These are phyloP conservation scores for Tilletiopsis washingtonensis DNA, from an alignment of 1,284 basidiomycete genomes.

Conservation along the genomic window DNA sequence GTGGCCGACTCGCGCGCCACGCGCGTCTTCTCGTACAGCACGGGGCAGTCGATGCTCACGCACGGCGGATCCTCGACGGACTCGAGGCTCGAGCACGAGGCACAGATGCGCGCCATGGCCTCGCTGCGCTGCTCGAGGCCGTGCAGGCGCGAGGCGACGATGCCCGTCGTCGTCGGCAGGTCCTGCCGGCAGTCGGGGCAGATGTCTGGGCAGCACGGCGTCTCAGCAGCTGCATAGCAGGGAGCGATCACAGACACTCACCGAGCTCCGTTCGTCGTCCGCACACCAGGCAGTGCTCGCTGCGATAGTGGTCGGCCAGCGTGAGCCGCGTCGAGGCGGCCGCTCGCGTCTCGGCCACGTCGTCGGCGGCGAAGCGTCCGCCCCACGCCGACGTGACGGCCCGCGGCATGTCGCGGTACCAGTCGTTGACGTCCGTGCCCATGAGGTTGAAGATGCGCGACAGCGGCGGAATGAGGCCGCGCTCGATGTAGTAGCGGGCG, in stretches of 20 bases:
- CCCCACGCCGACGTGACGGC: constrained; percentile 14
- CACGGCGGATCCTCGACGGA: constrained; percentile 24
- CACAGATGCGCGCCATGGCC: constrained; percentile 25
- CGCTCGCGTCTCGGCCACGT: constrained; percentile 36
- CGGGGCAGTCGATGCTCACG: constrained; percentile 35
- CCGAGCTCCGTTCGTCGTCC: constrained; percentile 53
- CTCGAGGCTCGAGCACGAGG: too few relatives aligned
- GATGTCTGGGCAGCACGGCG: constrained; percentile 11
- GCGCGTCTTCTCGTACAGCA: constrained; percentile 34
- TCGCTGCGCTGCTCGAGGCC: constrained; percentile 9
- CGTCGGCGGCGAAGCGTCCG: constrained; percentile 21
- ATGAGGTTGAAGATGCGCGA: constrained; percentile 84
- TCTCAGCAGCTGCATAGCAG: too few relatives aligned
- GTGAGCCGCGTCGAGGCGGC: constrained; percentile 50
- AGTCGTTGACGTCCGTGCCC: constrained; percentile 76
- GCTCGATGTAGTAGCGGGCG: constrained; percentile 79
- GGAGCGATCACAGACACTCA: constrained; percentile 26
- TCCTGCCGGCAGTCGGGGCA: constrained; percentile 24
- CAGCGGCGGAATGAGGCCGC: constrained; percentile 78
- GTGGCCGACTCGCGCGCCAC: too few relatives aligned
- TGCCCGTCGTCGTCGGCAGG: constrained; percentile 11
- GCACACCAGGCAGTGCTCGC: constrained; percentile 64
- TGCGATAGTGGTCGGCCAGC: constrained; percentile 71
- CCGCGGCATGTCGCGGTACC: constrained; percentile 80
- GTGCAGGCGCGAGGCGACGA: constrained; percentile 10